Base-by-base conservation (phyloP, 345 rosid genomes). In the Eutrema yunnanense region DNA sequence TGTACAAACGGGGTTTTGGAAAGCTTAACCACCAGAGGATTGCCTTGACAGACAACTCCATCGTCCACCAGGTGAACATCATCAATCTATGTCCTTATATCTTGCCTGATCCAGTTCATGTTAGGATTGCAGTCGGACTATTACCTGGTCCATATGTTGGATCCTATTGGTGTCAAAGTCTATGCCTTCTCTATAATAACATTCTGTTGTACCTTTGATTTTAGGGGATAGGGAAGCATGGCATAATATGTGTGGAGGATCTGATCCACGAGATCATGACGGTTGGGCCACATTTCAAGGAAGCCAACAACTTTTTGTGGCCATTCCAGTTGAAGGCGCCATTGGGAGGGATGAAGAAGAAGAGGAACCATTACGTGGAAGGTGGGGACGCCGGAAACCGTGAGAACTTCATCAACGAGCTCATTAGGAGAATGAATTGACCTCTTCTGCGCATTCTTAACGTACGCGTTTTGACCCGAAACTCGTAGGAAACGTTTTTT, bases 331-430 rank as follows among this genome's bases (percentile, higher is more conserved):
- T 89, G 6, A 87, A 84, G 81, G 90, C 91, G 2, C 96, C 96
- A 5, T 60, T 84, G 65, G 88, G 90, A 51, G 95, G 95, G 46
- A 46, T 89, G 83, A 81, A 88, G 83, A 86, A 86, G 85, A 88
- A 88, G 78, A 85, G 91, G 52, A 88, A 86, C 71, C 91, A 88
- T 62, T 86, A 86, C 34, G 88, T 88, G 34, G 89, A 86, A 72
- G 86, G 96, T 1, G 96, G 92, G 22, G 96, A 89, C 59, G 92
- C 96, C 0, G 96, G 96, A 46, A 89, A 89, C 73, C 86, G 92
- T 0, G 92, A 90, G 70, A 76, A 83, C 59, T 87, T 75, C 69
- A 86, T 91, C 73, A 90, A 87, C 82, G 61, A 71, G 42, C 68
- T 71, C 26, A 19, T 9, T 72, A 75, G 89, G 67, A 86, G 92